A percentile compares a stretch with the other conserved stretches of the same genome.
Evolutionary conservation across 2,329 filamentous ascomycete species (phyloP).

Genomic region (Exophiala sp.): DNA sequence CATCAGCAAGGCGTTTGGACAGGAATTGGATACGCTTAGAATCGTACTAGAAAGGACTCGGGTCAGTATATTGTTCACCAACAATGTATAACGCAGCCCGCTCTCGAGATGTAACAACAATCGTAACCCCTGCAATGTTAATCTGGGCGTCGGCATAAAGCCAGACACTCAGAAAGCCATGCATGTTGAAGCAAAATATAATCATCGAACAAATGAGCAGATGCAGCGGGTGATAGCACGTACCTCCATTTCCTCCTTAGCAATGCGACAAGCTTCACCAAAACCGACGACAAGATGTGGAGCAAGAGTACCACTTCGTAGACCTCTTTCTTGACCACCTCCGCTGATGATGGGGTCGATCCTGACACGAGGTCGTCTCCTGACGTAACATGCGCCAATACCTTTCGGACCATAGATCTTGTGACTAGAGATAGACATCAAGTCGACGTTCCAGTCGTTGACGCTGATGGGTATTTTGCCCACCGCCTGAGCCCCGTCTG

Average conservation of each 20-base stretch:
- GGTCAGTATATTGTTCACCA: slow-evolving; percentile 1
- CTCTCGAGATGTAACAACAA: slow-evolving; percentile 12
- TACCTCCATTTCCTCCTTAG: slow-evolving; percentile 86
- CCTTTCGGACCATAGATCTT: slow-evolving; percentile 99
- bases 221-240: slow-evolving; percentile 40
- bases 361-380: slow-evolving; percentile 86
- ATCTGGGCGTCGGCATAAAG: slow-evolving; percentile 52
- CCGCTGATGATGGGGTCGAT: slow-evolving; percentile 94
- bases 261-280: slow-evolving; percentile 90
- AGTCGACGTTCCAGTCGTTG: slow-evolving; percentile 94
- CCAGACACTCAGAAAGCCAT: slow-evolving; percentile 84
- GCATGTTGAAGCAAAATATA: slow-evolving; percentile 75
- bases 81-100: not conserved
- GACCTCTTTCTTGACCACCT: slow-evolving; percentile 90
- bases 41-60: slow-evolving; percentile 68
- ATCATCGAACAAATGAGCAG: slow-evolving; percentile 55
- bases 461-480: slow-evolving; percentile 97
- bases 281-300: slow-evolving; percentile 87
- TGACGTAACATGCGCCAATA: slow-evolving; percentile 92
- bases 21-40: slow-evolving; percentile 76
- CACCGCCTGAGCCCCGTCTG: slow-evolving; percentile 93
- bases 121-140: slow-evolving; percentile 67
- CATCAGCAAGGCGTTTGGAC: slow-evolving; percentile 77
- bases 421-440: slow-evolving; percentile 98
- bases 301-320: slow-evolving; percentile 90